Evolutionary conservation across 2,329 filamentous ascomycete species (phyloP).

Genomic region (Thyridium curvatum): DNA sequence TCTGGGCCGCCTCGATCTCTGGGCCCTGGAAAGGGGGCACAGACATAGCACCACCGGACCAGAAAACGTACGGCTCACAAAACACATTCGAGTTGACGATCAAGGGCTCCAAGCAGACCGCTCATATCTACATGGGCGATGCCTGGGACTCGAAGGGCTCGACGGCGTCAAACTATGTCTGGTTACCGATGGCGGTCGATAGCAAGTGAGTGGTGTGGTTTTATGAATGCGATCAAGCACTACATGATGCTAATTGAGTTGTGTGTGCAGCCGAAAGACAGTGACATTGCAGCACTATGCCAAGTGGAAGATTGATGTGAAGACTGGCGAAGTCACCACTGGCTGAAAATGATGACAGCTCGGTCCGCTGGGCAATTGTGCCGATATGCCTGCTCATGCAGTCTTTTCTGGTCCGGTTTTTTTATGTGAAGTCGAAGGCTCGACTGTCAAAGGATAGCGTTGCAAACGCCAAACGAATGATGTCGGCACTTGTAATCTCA

Average conservation of each 20-base stretch:
- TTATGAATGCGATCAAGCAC: too few relatives aligned
- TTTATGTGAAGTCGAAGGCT: too few relatives aligned
- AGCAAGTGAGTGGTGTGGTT: conserved; percentile 13
- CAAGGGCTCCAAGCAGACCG: conserved; percentile 21
- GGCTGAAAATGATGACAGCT: too few relatives aligned
- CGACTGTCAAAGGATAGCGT: too few relatives aligned
- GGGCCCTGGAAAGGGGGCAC: conserved; percentile 24
- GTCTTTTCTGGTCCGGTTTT: too few relatives aligned
- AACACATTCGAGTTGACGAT: conserved; percentile 29
- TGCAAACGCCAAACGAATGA: too few relatives aligned
- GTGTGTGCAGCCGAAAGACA: conserved; percentile 13
- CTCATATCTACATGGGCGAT: conserved; percentile 29
- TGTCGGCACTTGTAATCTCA: too few relatives aligned
- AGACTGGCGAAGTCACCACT: conserved; percentile 25
- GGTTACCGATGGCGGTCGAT: conserved; percentile 28
- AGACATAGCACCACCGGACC: conserved; percentile 24
- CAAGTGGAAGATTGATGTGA: conserved; percentile 31
- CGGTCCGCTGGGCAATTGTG: too few relatives aligned
- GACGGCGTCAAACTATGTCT: conserved; percentile 27
- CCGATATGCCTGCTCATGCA: too few relatives aligned
- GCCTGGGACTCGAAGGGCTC: conserved; percentile 26
- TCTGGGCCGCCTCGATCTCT: conserved; percentile 21
- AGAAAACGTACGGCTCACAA: conserved; percentile 28
- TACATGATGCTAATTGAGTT: too few relatives aligned
- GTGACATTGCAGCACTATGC: conserved; percentile 27